Conservation (phyloP, 495 filamentous ascomycete species). For the Darksidea phi region DNA sequence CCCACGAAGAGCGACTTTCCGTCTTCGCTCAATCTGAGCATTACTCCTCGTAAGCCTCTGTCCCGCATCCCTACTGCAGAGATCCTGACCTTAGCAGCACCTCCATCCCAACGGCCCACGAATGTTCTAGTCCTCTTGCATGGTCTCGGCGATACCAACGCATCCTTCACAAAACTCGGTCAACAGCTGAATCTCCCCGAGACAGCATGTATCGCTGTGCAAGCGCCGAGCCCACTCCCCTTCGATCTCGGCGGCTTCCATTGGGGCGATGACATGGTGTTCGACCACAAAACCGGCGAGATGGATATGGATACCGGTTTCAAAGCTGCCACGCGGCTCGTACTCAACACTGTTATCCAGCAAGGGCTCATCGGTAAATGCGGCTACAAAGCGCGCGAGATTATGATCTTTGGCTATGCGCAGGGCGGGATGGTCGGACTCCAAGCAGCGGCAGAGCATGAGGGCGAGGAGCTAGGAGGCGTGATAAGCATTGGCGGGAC, state of each 20-base stretch:
- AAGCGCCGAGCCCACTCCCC: conserved; percentile 70
- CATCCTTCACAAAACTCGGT: conserved; percentile 69
- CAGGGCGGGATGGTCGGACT: conserved; percentile 84
- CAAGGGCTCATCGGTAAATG: conserved; percentile 64
- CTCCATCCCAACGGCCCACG: conserved; percentile 48
- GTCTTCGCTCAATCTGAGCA: conserved; percentile 46
- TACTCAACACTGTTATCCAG: conserved; percentile 59
- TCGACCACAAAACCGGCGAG: conserved; percentile 60
- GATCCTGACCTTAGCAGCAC: conserved; percentile 37
- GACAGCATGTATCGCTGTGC: conserved; percentile 72
- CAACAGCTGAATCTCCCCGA: conserved; percentile 74
- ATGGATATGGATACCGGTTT: conserved; percentile 83
- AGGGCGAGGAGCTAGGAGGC: conserved; percentile 51
- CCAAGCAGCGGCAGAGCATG: conserved; percentile 46
- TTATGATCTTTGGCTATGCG: conserved; percentile 80
- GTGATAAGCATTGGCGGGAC: conserved; percentile 76
- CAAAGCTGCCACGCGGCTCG: conserved; percentile 48
- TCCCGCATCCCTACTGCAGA: not conserved
- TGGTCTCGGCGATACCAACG: conserved; percentile 77
- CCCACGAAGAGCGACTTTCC: conserved; percentile 54
- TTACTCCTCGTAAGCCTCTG: conserved; percentile 43
- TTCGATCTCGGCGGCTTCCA: conserved; percentile 76
- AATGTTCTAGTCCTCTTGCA: conserved; percentile 87
- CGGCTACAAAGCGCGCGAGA: conserved; percentile 65
- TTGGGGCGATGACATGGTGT: conserved; percentile 86